Evolutionary conservation across 2,329 filamentous ascomycete species (phyloP).

Genomic region (Hymenoscyphus fructigenus): DNA sequence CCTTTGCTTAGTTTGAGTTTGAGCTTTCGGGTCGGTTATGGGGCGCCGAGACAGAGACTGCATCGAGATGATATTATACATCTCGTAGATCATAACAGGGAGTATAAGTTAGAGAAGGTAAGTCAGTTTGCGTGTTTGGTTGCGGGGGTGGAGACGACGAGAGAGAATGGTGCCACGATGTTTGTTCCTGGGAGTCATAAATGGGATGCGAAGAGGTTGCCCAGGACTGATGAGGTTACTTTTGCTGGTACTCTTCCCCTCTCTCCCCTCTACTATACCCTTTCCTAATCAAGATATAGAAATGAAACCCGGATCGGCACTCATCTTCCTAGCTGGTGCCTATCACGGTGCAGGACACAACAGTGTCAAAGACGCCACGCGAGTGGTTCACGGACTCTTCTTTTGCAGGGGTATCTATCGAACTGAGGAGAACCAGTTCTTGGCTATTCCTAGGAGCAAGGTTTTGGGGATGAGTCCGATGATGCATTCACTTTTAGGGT

Average conservation of each 20-base stretch:
- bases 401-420: not conserved
- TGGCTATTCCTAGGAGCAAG: not conserved
- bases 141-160: not conserved
- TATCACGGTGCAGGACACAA: not conserved
- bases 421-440: not conserved
- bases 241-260: not conserved
- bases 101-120: not conserved
- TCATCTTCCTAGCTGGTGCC: not conserved
- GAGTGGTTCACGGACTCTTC: not conserved
- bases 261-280: not conserved
- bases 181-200: not conserved
- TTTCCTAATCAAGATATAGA: not conserved
- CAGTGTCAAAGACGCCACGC: not conserved
- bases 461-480: not conserved
- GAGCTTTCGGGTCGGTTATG: not conserved
- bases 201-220: not conserved
- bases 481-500: not conserved
- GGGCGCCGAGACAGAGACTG: not conserved
- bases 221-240: not conserved
- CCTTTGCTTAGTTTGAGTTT: not conserved
- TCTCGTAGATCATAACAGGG: not conserved
- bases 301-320: not conserved
- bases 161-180: not conserved
- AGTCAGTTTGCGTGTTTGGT: not conserved
- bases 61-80: not conserved